A percentile compares a stretch with the other conserved stretches of the same genome.
Conservation (phyloP, 2,329 filamentous ascomycete genomes). For the Fusarium kyushuense region DNA sequence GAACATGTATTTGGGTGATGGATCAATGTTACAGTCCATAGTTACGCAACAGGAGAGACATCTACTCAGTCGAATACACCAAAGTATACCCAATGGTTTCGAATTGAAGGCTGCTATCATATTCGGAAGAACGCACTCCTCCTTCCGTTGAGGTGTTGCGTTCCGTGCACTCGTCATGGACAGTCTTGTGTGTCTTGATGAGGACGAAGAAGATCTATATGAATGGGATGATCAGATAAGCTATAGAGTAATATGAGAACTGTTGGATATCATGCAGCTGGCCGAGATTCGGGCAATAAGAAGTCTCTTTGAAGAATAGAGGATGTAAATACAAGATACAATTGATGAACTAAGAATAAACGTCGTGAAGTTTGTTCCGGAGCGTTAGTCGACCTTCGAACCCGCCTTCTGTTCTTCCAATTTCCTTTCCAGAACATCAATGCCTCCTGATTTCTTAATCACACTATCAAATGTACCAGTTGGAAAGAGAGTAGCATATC, state of each 20-base stretch:
- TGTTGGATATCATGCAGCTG: no score
- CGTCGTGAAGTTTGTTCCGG: accelerated
- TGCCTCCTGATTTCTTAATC: slow-evolving; percentile 23
- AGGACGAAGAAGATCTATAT: background rate
- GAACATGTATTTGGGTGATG: no score
- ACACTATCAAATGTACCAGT: slow-evolving; percentile 16
- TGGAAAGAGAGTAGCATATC: slow-evolving; percentile 22
- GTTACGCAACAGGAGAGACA: no score
- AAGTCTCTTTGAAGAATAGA: background rate
- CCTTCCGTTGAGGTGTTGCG: no score
- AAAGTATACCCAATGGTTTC: background rate
- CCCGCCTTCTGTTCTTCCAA: slow-evolving; percentile 7
- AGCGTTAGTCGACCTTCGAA: background rate
- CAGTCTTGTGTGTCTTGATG: background rate
- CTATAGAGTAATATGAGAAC: no score
- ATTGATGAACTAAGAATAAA: background rate
- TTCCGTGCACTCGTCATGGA: no score
- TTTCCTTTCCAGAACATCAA: slow-evolving; percentile 33
- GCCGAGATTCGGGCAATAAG: background rate
- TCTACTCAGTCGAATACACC: no score
- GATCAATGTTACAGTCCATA: no score
- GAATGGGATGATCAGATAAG: no score
- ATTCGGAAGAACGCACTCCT: slow-evolving; percentile 7
- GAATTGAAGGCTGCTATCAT: slow-evolving; percentile 3
- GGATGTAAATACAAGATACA: no score